A percentile compares a stretch with the other conserved stretches of the same genome.
Evolutionary conservation across 306 rosid species (phyloP).

Genomic region (Carpinus fangiana): DNA sequence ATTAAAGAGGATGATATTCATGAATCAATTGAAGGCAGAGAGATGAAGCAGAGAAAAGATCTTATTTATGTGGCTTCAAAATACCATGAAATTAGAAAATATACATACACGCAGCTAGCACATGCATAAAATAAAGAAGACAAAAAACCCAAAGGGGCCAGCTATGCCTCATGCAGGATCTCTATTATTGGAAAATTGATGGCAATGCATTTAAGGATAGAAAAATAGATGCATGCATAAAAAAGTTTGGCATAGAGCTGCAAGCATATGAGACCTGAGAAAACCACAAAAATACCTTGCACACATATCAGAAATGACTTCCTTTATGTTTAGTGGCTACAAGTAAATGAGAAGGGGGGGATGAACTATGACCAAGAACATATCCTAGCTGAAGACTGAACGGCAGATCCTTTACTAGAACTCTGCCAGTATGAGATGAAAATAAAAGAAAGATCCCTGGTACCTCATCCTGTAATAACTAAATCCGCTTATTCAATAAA

Average conservation of each 20-base stretch:
- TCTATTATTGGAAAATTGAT: background rate
- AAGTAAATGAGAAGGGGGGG: background rate
- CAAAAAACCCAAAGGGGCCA: background rate
- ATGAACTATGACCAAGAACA: background rate
- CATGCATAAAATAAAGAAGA: background rate
- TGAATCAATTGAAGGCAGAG: background rate
- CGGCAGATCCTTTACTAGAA: background rate
- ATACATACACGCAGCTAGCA: background rate
- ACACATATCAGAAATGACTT: background rate
- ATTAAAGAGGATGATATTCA: background rate
- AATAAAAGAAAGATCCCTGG: background rate
- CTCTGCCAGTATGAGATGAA: background rate
- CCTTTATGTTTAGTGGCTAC: background rate
- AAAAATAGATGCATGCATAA: background rate
- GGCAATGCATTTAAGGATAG: background rate
- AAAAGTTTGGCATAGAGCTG: background rate
- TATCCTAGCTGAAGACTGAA: background rate
- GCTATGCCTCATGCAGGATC: background rate
- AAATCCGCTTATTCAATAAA: background rate
- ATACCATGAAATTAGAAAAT: background rate
- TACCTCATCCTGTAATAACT: constrained; percentile 3
- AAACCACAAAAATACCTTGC: background rate
- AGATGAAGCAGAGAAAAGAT: background rate
- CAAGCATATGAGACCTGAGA: background rate
- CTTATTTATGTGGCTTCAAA: background rate